Base-by-base conservation (phyloP, 257 asterid genomes). In the Petrea volubilis region DNA sequence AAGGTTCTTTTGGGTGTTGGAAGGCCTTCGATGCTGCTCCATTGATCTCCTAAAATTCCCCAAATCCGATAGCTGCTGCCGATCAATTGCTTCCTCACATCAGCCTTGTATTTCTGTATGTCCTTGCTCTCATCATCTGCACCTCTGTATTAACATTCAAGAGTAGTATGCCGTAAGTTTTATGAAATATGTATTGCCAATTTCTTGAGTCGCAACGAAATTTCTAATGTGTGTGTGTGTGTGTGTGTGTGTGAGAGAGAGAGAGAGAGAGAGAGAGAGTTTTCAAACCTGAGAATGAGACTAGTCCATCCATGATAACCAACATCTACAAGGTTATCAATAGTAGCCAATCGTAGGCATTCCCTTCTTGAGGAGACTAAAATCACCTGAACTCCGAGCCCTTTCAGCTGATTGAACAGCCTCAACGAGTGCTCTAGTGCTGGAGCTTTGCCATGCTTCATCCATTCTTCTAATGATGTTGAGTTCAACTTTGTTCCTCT, bases 301-400 rank as follows among this genome's bases (percentile, higher is more conserved):
- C 73, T 71, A 2, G 70, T 78, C 97, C 98, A 92, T 50, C 97
- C 96, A 69, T 77, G 88, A 69, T 81, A 85, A 14, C 88, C 97
- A 64, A 79, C 92, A 25, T 81, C 57, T 9, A 92, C 87, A 71
- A 92, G 98, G 73, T 92, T 90, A 50, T 88, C 91, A 3, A 84
- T 67, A 2, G 98, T 92, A 12, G 91, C 92, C 73, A 88, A 81
- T 85, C 96, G 82, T 14, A 92, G 87, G 58, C 68, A 71, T 70
- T 90, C 98, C 74, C 72, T 81, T 75, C 96, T 86, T 13, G 92
- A 87, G 63, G 98, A 92, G 55, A 92, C 90, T 64, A 90, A 34
- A 60, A 90, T 51, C 64, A 81, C 81, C 65, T 83, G 71, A 55
- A 90, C 77, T 44, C 96, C 94, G 0, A 59, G 52, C 7, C 60